Conservation (phyloP, 768 basidiomycete species). For the Epithele typhae region DNA sequence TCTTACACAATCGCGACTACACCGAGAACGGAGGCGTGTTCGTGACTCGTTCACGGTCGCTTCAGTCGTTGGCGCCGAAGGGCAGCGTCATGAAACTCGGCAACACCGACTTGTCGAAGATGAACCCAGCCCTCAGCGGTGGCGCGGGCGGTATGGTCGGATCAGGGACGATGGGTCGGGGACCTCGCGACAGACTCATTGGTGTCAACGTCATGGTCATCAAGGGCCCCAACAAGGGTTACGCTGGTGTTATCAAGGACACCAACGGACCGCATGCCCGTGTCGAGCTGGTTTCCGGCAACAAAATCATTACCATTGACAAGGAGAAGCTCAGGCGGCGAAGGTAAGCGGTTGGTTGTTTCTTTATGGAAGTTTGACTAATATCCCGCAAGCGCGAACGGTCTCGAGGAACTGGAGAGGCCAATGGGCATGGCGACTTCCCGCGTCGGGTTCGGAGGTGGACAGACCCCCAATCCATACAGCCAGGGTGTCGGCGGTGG, state of each 20-base stretch:
- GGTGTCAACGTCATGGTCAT: constrained; percentile 75
- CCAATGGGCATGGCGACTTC: constrained; percentile 33
- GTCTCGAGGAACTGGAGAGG: constrained; percentile 47
- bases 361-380: background rate
- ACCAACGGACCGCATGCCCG: constrained; percentile 83
- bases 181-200: constrained; percentile 78
- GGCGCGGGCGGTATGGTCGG: constrained; percentile 76
- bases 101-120: constrained; percentile 77
- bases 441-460: constrained; percentile 17
- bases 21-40: constrained; percentile 92
- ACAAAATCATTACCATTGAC: constrained; percentile 84
- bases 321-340: constrained; percentile 72
- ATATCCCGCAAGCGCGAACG: constrained; percentile 23
- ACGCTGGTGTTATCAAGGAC: constrained; percentile 91
- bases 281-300: constrained; percentile 87
- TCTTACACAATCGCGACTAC: constrained; percentile 90
- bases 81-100: constrained; percentile 62
- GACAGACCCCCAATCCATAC: constrained; percentile 71
- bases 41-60: constrained; percentile 79
- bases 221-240: constrained; percentile 88
- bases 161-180: constrained; percentile 72
- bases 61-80: constrained; percentile 85
- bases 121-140: constrained; percentile 76
- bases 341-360: constrained; percentile 60
- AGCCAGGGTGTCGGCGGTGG: constrained; percentile 40